These are phyloP conservation scores for Candida sojae DNA, from an alignment of 1,139 yeast genomes.

Conservation along the genomic window DNA sequence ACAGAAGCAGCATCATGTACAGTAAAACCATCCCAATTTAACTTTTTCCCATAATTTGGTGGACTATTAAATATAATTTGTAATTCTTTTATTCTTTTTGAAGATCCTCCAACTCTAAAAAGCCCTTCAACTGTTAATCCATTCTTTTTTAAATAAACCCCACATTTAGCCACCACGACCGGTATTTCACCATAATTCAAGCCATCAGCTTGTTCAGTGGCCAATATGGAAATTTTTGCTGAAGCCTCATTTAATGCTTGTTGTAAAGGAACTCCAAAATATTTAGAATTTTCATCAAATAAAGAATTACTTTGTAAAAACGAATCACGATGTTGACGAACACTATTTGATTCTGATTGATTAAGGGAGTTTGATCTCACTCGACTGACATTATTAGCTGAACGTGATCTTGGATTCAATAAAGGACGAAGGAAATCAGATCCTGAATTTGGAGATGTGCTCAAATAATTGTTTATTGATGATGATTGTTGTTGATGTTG, in stretches of 20 bases:
- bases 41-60: constrained; percentile 84
- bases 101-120: constrained; percentile 90
- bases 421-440: constrained; percentile 48
- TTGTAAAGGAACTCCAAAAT: constrained; percentile 84
- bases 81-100: constrained; percentile 81
- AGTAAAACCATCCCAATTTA: constrained; percentile 89
- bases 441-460: constrained; percentile 16
- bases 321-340: constrained; percentile 59
- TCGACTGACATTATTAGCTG: constrained; percentile 48
- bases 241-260: constrained; percentile 73
- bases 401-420: constrained; percentile 50
- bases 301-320: constrained; percentile 49
- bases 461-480: constrained; percentile 8
- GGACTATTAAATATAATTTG: constrained; percentile 83
- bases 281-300: constrained; percentile 52
- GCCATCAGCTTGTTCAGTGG: constrained; percentile 18
- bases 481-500: constrained; percentile 14
- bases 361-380: constrained; percentile 40
- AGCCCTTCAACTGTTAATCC: constrained; percentile 85
- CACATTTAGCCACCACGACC: constrained; percentile 93
- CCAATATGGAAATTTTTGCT: constrained; percentile 69
- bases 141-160: constrained; percentile 76
- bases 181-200: constrained; percentile 78
- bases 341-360: constrained; percentile 34
- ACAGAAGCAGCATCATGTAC: constrained; percentile 98